Percentiles rank a stretch among this genome's conserved stretches.
Evolutionary conservation across 2,329 filamentous ascomycete species (phyloP).

Genomic region (Fusarium secorum): DNA sequence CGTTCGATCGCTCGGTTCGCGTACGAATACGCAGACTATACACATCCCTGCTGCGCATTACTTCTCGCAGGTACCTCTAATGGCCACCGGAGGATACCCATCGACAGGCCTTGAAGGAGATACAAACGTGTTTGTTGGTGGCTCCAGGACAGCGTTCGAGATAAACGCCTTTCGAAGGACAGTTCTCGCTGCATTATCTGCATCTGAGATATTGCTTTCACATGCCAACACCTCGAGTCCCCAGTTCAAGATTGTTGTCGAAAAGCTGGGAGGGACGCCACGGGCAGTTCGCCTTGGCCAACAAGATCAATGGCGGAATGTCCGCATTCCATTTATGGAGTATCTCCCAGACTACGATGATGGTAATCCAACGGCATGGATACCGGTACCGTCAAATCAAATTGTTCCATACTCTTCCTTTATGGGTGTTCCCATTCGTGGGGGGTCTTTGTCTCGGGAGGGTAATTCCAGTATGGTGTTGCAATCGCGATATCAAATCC

Average conservation of each 20-base stretch:
- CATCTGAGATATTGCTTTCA: neutral
- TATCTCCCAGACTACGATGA: neutral
- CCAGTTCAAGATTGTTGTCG: accelerated
- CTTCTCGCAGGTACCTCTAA: neutral
- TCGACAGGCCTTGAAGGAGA: neutral
- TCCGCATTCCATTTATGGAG: neutral
- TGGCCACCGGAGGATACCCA: accelerated
- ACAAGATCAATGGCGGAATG: neutral
- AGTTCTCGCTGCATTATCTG: neutral
- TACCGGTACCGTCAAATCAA: neutral
- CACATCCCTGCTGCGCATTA: neutral
- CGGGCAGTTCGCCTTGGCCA: neutral
- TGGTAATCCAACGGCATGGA: neutral
- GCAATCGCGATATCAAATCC: neutral
- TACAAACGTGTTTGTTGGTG: neutral
- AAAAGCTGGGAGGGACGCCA: neutral
- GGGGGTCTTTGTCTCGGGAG: neutral
- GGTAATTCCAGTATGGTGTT: neutral
- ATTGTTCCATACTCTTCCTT: neutral
- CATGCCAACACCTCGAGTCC: neutral
- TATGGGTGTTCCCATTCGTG: neutral
- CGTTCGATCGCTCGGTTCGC: neutral
- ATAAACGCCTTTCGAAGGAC: neutral
- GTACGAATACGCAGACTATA: neutral
- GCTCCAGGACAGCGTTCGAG: accelerated